Evolutionary conservation across 2,329 filamentous ascomycete species (phyloP).

Genomic region (Phaeosphaeria sp.): DNA sequence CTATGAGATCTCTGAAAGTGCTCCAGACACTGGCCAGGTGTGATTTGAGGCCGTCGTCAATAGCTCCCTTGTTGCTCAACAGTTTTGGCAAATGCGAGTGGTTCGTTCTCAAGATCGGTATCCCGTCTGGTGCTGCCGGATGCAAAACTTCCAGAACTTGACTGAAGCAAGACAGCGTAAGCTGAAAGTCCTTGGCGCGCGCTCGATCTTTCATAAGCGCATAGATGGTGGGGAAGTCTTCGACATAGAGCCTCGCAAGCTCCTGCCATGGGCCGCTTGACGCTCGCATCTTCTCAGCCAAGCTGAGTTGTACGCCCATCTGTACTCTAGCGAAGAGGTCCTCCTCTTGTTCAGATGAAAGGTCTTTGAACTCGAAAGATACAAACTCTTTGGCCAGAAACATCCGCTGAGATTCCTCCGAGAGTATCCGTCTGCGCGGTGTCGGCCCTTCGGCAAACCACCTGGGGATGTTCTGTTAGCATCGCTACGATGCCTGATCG

Average conservation of each 20-base stretch:
- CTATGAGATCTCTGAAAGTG: slow-evolving; percentile 35
- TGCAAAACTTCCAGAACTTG: slow-evolving; percentile 46
- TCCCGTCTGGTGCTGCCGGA: slow-evolving; percentile 27
- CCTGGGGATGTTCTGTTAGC: slow-evolving; percentile 20
- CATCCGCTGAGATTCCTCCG: slow-evolving; percentile 41
- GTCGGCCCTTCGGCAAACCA: slow-evolving; percentile 27
- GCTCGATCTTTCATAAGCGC: slow-evolving; percentile 34
- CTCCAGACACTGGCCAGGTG: slow-evolving; percentile 44
- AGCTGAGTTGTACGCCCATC: slow-evolving; percentile 52
- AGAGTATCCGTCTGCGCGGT: slow-evolving; percentile 40
- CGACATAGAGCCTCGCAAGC: slow-evolving; percentile 51
- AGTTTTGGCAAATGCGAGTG: slow-evolving; percentile 28
- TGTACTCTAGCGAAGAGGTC: slow-evolving; percentile 58
- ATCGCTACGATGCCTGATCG: background rate
- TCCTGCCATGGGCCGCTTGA: slow-evolving; percentile 55
- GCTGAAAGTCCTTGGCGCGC: slow-evolving; percentile 42
- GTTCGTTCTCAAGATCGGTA: slow-evolving; percentile 32
- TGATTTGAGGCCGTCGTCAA: slow-evolving; percentile 38
- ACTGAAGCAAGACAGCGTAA: slow-evolving; percentile 43
- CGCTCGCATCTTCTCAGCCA: slow-evolving; percentile 56
- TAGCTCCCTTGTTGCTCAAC: slow-evolving; percentile 29
- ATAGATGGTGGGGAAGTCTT: slow-evolving; percentile 50
- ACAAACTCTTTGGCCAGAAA: slow-evolving; percentile 52
- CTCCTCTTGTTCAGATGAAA: slow-evolving; percentile 53
- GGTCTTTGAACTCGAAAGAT: slow-evolving; percentile 51